Evolutionary conservation across 805 yeast genomes (phyloP).

Genomic region (Candida railenensis): DNA sequence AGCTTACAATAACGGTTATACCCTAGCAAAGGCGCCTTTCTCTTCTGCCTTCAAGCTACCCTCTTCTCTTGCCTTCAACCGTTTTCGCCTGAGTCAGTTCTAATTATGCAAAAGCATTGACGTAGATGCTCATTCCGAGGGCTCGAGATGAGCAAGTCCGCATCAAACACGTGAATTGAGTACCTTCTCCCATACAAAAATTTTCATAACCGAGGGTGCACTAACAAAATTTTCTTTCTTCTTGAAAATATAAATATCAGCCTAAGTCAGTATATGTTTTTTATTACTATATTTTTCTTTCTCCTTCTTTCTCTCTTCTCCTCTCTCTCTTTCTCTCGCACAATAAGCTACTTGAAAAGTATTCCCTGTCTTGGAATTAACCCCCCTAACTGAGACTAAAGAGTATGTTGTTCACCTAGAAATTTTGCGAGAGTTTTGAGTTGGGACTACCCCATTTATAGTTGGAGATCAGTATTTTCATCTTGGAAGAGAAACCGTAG

Average conservation of each 20-base stretch:
- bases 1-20: no score
- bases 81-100: background rate
- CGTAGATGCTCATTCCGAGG: slow-evolving; percentile 5
- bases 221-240: slow-evolving; percentile 6
- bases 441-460: no score
- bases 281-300: slow-evolving; percentile 9
- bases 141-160: slow-evolving; percentile 1
- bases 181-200: background rate
- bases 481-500: no score
- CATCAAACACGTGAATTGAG: background rate
- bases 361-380: slow-evolving; percentile 9
- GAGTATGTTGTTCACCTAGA: slow-evolving; percentile 9
- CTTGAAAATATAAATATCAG: slow-evolving; percentile 5
- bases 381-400: slow-evolving; percentile 20
- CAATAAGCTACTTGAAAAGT: slow-evolving; percentile 8
- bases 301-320: slow-evolving; percentile 13
- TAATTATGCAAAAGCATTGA: slow-evolving; percentile 2
- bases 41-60: background rate
- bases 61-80: background rate
- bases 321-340: slow-evolving; percentile 14
- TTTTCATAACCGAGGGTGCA: slow-evolving; percentile 4
- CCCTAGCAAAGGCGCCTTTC: no score
- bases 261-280: background rate
- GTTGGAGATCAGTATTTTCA: no score
- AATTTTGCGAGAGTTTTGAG: slow-evolving; percentile 1